Evolutionary conservation across 179 eudicot genomes (phyloP).

Genomic region (Beta macrorhiza): DNA sequence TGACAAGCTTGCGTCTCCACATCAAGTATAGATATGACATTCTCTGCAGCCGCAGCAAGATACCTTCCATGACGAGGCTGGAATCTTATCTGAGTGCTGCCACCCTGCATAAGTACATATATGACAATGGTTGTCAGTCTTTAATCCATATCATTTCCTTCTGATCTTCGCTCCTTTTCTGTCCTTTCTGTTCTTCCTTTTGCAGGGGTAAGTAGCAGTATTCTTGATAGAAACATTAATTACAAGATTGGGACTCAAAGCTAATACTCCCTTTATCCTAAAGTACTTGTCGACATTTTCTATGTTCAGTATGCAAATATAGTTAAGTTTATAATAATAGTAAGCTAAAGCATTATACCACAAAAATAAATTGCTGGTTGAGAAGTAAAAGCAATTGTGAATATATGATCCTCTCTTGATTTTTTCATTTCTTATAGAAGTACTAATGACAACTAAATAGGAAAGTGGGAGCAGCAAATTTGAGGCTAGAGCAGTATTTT

Average conservation of each 20-base stretch:
- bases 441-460: not conserved
- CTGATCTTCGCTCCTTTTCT: not conserved
- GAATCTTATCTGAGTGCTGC: slow-evolving; percentile 73
- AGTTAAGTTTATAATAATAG: not conserved
- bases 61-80: slow-evolving; percentile 92
- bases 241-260: not conserved
- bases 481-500: slow-evolving; percentile 3
- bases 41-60: slow-evolving; percentile 93
- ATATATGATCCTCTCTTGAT: not conserved
- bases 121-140: not conserved
- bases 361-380: not conserved
- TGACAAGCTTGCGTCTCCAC: slow-evolving; percentile 80
- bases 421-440: not conserved
- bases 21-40: slow-evolving; percentile 78
- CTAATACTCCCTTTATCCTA: not conserved
- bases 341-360: not conserved
- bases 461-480: not conserved
- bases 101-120: slow-evolving; percentile 55
- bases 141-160: not conserved
- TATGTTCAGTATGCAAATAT: not conserved
- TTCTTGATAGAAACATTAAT: not conserved
- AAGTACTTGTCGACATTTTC: not conserved
- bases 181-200: not conserved
- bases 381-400: not conserved
- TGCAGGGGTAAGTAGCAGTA: not conserved